These are phyloP conservation scores for Hypholoma sublateritium DNA, from an alignment of 768 basidiomycete genomes.

Conservation along the genomic window DNA sequence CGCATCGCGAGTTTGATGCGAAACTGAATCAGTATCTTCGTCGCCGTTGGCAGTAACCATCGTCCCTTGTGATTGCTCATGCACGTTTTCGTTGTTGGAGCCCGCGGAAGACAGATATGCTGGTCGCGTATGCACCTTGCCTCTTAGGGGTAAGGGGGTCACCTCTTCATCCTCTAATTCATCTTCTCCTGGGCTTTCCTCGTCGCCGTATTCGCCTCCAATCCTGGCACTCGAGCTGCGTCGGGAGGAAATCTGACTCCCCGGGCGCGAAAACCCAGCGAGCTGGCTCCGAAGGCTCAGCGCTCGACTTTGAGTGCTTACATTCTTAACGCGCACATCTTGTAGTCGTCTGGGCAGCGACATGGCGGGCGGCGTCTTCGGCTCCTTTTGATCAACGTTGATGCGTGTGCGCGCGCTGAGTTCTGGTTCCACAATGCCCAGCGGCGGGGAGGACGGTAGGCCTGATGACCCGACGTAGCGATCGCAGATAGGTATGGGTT, in stretches of 20 bases:
- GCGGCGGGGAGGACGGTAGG: too few relatives aligned
- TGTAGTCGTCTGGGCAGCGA: too few relatives aligned
- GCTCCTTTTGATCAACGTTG: not conserved
- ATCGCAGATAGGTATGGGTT: not conserved
- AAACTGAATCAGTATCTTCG: not conserved
- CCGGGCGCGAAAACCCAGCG: slow-evolving; percentile 52
- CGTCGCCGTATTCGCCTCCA: slow-evolving; percentile 21
- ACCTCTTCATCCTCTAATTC: slow-evolving; percentile 12
- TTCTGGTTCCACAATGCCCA: too few relatives aligned
- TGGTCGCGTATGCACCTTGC: slow-evolving; percentile 13
- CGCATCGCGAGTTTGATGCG: not conserved
- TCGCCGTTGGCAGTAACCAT: not conserved
- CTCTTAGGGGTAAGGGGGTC: slow-evolving; percentile 18
- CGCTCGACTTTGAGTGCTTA: not conserved
- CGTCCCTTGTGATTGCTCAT: too few relatives aligned
- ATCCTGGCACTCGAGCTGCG: not conserved
- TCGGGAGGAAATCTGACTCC: slow-evolving; percentile 31
- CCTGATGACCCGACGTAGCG: too few relatives aligned
- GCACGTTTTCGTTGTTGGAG: too few relatives aligned
- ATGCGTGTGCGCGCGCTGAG: not conserved
- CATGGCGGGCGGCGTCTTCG: not conserved
- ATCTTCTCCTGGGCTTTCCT: slow-evolving; percentile 13
- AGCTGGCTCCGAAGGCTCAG: slow-evolving; percentile 43
- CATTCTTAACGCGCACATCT: not conserved
- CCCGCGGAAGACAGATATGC: too few relatives aligned